These are phyloP conservation scores for Bertia moriformis DNA, from an alignment of 2,329 filamentous ascomycete genomes.

Conservation along the genomic window DNA sequence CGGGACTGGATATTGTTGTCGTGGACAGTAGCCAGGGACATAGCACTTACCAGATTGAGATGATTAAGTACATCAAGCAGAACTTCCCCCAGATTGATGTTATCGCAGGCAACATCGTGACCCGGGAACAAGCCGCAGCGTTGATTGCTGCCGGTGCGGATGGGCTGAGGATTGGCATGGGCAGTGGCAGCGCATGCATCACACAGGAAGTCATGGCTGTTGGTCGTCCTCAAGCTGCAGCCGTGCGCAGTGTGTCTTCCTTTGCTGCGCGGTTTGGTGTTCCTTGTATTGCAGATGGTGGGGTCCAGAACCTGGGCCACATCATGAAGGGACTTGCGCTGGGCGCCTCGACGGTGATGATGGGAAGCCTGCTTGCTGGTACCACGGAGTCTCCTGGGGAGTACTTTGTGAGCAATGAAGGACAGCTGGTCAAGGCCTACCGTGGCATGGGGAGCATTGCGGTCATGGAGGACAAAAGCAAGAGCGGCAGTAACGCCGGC, in stretches of 20 bases:
- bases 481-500: constrained; percentile 74
- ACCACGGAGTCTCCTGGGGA: constrained; percentile 95
- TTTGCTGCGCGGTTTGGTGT: constrained; percentile 91
- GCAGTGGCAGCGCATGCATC: constrained; percentile 92
- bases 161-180: constrained; percentile 96
- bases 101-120: constrained; percentile 96
- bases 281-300: constrained; percentile 93
- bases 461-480: constrained; percentile 99
- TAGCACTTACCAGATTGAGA: constrained; percentile 95
- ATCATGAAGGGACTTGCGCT: constrained; percentile 96
- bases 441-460: constrained; percentile 98
- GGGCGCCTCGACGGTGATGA: constrained; percentile 93
- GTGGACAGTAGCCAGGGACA: constrained; percentile 96
- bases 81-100: constrained; percentile 78
- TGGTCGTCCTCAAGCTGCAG: constrained; percentile 83
- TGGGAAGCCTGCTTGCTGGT: constrained; percentile 92
- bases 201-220: constrained; percentile 99
- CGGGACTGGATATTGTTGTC: constrained; percentile 86
- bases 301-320: constrained; percentile 95
- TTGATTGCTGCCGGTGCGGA: constrained; percentile 90
- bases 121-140: constrained; percentile 81
- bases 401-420: constrained; percentile 89
- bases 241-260: constrained; percentile 75
- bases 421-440: constrained; percentile 97
- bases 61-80: constrained; percentile 91